Conservation (phyloP, 2,329 filamentous ascomycete species). For the Calonectria crousiana region DNA sequence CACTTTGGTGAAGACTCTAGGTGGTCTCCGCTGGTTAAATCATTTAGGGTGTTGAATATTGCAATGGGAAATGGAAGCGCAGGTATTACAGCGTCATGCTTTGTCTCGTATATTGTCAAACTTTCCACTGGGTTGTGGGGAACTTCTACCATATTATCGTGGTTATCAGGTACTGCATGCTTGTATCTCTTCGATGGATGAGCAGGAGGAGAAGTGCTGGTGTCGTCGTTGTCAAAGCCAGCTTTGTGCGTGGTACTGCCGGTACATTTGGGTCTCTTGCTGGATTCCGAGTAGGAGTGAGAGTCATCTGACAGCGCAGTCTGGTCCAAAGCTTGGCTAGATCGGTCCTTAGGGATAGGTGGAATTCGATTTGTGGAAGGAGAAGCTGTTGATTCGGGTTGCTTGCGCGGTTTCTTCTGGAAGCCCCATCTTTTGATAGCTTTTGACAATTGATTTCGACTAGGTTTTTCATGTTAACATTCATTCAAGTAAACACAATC, state of each 20-base stretch:
- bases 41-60: neutral
- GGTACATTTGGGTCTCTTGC: neutral
- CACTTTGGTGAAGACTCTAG: neutral
- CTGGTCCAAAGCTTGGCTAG: neutral
- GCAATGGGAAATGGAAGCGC: neutral
- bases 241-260: neutral
- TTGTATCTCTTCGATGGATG: neutral
- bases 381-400: neutral
- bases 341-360: neutral
- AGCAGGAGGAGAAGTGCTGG: neutral
- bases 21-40: neutral
- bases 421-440: conserved; percentile 9
- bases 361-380: neutral
- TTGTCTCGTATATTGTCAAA: no score
- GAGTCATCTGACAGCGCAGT: neutral
- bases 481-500: no score
- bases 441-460: conserved; percentile 5
- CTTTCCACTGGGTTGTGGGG: neutral
- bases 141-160: neutral
- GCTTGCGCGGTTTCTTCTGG: neutral
- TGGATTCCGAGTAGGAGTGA: neutral
- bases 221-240: no score
- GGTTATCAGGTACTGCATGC: neutral
- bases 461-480: neutral
- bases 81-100: no score